Conservation (phyloP, 805 yeast species). For the Wickerhamiella kurtzmanii region DNA sequence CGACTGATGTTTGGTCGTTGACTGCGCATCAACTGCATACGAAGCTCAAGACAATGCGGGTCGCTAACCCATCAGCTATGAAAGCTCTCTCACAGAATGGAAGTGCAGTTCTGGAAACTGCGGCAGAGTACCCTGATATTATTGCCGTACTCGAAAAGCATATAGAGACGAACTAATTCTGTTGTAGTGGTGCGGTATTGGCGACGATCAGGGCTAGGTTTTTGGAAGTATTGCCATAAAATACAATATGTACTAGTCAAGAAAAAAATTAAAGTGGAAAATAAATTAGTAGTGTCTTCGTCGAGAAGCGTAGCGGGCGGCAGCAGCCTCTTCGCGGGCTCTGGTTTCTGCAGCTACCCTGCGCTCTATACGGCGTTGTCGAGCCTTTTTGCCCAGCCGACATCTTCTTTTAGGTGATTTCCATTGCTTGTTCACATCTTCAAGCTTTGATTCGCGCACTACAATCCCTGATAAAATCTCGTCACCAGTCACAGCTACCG, state of each 20-base stretch:
- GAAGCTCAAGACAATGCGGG: conserved; percentile 22
- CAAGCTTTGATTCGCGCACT: not conserved
- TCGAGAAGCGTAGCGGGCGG: too few species aligned
- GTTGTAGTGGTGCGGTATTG: too few species aligned
- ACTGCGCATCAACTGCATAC: conserved; percentile 25
- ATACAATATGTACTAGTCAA: too few species aligned
- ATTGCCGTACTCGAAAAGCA: not conserved
- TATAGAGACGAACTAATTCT: not conserved
- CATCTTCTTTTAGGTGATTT: not conserved
- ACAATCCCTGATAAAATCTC: not conserved
- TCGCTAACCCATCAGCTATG: conserved; percentile 16
- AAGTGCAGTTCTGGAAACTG: not conserved
- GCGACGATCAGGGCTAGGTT: too few species aligned
- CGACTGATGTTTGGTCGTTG: conserved; percentile 23
- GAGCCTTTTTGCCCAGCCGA: not conserved
- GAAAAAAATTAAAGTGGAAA: too few species aligned
- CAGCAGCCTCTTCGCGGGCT: not conserved
- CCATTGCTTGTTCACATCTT: not conserved
- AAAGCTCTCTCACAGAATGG: conserved; percentile 8
- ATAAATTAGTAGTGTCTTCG: too few species aligned
- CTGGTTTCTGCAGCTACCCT: not conserved
- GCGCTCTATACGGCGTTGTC: not conserved
- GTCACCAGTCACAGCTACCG: not conserved
- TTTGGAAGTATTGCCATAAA: too few species aligned
- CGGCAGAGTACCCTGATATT: not conserved